phyloP scores from a whole-genome alignment of 768 basidiomycete genomes.

The Vararia minispora region DNA sequence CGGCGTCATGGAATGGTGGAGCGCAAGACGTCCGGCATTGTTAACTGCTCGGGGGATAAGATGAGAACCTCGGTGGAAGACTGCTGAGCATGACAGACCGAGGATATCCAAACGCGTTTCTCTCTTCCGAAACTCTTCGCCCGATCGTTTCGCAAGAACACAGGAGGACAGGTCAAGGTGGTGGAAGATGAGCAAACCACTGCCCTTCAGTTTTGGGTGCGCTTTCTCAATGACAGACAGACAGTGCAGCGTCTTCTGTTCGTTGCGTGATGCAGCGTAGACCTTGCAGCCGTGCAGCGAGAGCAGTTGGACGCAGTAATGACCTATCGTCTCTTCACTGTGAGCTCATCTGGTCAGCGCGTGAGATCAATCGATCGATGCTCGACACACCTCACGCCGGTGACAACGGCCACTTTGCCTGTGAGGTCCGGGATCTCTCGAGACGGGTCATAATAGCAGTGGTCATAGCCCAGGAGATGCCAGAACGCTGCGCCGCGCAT shows the following conservation, averaged over 20 bases:
- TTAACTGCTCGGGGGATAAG: neutral
- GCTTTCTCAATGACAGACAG: neutral
- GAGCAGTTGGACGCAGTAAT: neutral
- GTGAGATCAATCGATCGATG: neutral
- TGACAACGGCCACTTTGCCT: neutral
- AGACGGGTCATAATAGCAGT: neutral
- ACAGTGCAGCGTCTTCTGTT: neutral
- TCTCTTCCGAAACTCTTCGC: neutral
- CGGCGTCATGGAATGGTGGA: neutral
- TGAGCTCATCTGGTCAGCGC: neutral
- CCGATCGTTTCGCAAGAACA: neutral
- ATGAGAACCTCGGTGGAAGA: neutral
- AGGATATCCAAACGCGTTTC: neutral
- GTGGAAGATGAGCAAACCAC: neutral
- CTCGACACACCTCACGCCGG: neutral
- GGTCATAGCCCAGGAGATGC: too few species aligned
- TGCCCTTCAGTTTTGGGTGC: neutral
- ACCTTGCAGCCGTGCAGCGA: neutral
- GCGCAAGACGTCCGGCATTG: neutral
- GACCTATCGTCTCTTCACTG: too few species aligned
- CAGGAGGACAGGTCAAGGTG: neutral
- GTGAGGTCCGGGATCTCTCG: neutral
- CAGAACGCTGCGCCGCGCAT: too few species aligned
- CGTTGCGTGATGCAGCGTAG: neutral
- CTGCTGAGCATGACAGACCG: neutral